Base-by-base conservation (phyloP, 192 early-diverging fungal species). In the Lunasporangiospora selenospora region DNA sequence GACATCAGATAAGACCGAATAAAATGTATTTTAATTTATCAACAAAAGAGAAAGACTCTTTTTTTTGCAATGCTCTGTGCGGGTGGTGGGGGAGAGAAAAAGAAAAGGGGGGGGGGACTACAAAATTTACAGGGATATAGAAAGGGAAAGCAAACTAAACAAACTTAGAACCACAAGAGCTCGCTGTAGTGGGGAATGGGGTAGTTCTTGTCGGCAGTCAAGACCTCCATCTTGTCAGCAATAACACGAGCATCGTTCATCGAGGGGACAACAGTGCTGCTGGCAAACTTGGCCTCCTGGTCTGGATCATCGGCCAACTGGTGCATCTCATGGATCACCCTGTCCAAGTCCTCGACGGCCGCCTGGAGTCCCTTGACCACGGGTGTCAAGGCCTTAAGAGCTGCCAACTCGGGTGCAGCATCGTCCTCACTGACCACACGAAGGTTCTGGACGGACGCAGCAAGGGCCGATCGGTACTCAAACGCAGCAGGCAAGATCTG, bases 121-220 rank as follows among this genome's bases (percentile, higher is more conserved):
- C 15, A 15, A 10, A 15, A 38, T 10, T 18, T 1, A 44, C 13
- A 44, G 2, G 2, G 10, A 44, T 3, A 3, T 23, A 10, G n/a
- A 24, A 47, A 33, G 36, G 8, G 31, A 55, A 46, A 24, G 26
- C 9, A 24, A 21, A 21, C 7, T 18, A 16, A 16, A 45, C 13
- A 24, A 24, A 11, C 31, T 62, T 71, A 71, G 67, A 71, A 71
- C 67, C 67, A 87, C 53, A 95, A 84, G 23, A 98, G 85, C 84
- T 98, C 95, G 33, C 91, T 89, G 88, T 98, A 98, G 80, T 95
- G 94, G 80, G 97, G 97, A 76, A 93, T 88, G 30, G 94, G 94
- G 95, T 96, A 99, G 81, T 81, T 85, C 89, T 96, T 96, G 87
- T 98, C 95, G 30, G 90, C 87, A 46, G 92, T 82, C 18, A 91